Percentiles rank a stretch among this genome's conserved stretches.
phyloP scores from a whole-genome alignment of 768 basidiomycete species.

The Trametes villosa region DNA sequence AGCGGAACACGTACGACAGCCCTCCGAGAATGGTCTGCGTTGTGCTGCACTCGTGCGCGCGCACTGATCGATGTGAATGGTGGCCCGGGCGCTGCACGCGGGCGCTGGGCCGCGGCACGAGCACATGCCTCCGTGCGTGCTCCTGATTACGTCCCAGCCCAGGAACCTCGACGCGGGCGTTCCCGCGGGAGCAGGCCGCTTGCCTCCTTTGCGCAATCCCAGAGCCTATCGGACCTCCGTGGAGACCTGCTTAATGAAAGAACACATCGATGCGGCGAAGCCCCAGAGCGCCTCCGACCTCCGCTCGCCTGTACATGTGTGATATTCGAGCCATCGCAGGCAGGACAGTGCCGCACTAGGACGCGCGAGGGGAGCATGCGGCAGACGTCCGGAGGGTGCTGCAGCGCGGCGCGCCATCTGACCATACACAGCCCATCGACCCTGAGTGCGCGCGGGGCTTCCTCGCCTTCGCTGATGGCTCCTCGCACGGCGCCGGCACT shows the following conservation, averaged over 20 bases:
- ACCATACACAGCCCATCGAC: constrained; percentile 18
- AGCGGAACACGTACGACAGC: background rate
- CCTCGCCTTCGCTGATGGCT: constrained; percentile 4
- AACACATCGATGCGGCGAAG: constrained; percentile 5
- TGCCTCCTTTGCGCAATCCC: background rate
- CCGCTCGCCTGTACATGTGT: too few relatives aligned
- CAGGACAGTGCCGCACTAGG: too few relatives aligned
- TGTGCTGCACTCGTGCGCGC: background rate
- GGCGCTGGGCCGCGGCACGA: background rate
- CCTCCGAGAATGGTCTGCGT: background rate
- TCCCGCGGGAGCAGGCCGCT: background rate
- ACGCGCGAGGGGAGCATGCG: background rate
- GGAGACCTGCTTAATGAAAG: constrained; percentile 12
- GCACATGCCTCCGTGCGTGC: background rate
- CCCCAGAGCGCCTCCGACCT: background rate
- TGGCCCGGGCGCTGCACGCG: background rate
- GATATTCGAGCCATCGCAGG: too few relatives aligned
- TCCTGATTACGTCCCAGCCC: background rate
- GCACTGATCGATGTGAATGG: too few relatives aligned
- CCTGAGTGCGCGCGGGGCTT: constrained; percentile 14
- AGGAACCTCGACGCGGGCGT: background rate
- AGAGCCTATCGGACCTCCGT: constrained; percentile 17
- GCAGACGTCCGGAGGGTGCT: background rate
- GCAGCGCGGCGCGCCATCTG: constrained; percentile 7
- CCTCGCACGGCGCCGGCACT: background rate